Conservation (phyloP, 1,284 basidiomycete species). For the Trichosporon asahii region DNA sequence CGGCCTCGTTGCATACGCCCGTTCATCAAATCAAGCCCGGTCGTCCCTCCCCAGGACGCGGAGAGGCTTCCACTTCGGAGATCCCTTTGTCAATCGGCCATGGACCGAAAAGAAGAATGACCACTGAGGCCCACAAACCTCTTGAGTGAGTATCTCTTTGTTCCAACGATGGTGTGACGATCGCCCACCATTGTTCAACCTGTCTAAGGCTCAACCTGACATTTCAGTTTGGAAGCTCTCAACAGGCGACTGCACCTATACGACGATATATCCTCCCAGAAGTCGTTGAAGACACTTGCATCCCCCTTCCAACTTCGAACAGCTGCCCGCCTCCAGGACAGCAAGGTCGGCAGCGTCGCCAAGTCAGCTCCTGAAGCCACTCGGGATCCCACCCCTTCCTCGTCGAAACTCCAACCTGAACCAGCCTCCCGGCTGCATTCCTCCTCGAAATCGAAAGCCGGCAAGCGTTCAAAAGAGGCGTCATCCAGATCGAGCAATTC, state of each 20-base stretch:
- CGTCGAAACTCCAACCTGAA: neutral
- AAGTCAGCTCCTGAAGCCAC: neutral
- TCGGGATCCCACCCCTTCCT: neutral
- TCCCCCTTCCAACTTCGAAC: neutral
- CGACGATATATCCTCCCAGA: conserved; percentile 2
- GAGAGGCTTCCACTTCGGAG: neutral
- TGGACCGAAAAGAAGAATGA: neutral
- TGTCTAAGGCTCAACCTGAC: neutral
- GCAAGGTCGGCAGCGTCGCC: neutral
- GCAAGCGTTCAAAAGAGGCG: neutral
- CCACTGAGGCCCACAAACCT: neutral
- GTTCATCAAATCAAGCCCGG: neutral
- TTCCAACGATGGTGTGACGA: neutral
- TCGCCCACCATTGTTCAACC: neutral
- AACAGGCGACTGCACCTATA: neutral
- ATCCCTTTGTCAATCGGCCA: neutral
- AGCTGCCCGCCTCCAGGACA: neutral
- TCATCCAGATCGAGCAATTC: neutral
- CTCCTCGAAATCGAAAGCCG: neutral
- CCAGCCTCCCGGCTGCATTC: neutral
- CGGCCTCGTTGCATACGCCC: conserved; percentile 6
- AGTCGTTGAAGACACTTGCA: neutral
- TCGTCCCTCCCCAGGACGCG: neutral
- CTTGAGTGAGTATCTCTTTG: conserved; percentile 3
- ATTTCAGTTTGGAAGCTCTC: neutral